Evolutionary conservation across 176 grass and related monocot species (phyloP), one percentile per base, ranked within the genome.

Genomic region (Rhynchospora breviuscula): DNA sequence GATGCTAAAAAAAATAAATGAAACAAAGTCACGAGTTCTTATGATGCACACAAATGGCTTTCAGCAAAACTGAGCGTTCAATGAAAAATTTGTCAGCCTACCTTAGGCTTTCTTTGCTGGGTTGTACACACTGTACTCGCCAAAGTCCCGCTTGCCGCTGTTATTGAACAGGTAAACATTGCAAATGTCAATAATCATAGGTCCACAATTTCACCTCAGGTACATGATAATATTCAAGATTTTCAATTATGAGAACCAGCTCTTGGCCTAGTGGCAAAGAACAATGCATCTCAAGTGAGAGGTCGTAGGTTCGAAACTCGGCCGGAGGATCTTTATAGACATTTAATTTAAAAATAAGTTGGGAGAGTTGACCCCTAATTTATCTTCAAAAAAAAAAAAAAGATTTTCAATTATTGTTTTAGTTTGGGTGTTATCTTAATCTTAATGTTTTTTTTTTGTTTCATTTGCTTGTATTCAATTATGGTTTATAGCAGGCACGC

Each of bases 41-140:
- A 81, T 12, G 31, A 17, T 14, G 15, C 78, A 63, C 33, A 46
- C 45, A 75, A 54, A 2, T 4, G 35, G 0, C 35, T 40, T 40
- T 2, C 35, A 72, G 13, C 21, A n/a, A n/a, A n/a, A n/a, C n/a
- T n/a, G n/a, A n/a, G n/a, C n/a, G n/a, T n/a, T n/a, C n/a, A 82
- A 9, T 65, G 63, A 43, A 52, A 64, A 82, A 82, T 21, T 67
- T 62, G 40, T 15, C 54, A 72, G 13, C 21, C 29, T 33, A 54
- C 67, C 81, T 89, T 88, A 79, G 63, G 53, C 56, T 78, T 85
- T 89, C 47, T 81, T 92, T 23, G 89, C 29, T 79, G 87, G 85
- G 60, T 87, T 97, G 87, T 97, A 94, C 19, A 97, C 95, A 75
- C 95, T 97, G 62, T 89, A 85, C 8, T 94, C 95, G 17, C 95